Evolutionary conservation across 2,329 filamentous ascomycete species (phyloP), one percentile per base, ranked within the genome.

Genomic region (Ophiocordyceps sinensis): DNA sequence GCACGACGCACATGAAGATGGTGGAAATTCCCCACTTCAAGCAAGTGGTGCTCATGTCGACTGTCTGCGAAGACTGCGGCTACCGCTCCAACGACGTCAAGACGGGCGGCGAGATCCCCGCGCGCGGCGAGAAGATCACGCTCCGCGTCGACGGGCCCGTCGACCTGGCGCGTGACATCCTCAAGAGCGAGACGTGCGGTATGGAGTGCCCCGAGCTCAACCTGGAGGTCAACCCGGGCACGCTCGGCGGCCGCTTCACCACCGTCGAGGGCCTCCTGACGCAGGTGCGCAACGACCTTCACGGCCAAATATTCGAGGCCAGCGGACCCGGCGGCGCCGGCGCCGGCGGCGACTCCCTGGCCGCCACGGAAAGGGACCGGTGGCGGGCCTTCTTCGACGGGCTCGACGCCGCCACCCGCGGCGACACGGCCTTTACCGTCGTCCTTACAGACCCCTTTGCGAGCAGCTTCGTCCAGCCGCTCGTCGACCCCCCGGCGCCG

Each of bases 21-120:
- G 86, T 96, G 43, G 86, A 94, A 54, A 95, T 98, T 47, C 91
- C 91, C 1, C 83, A 94, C 65, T 98, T 98, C 68, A 94, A 95
- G 65, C 85, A 96, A 57, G 91, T 98, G 3, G 80, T 95, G 34
- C 72, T 98, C 52, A 96, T 94, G 85, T 88, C 81, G 51, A 96
- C 89, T 2, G 80, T 86, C 26, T 98, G 91, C 64, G 81, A 89
- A 26, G 73, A 82, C 60, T 98, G 91, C 58, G 89, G 89, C 43
- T 94, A 96, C 68, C 82, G 86, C 47, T 91, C 83, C 51, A 96
- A 94, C 62, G 91, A 98, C 60, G 86, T 98, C 58, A 96, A 96
- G 72, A 96, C 91, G 1, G 91, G 91, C 48, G 91, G 91, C 41
- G 88, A 82, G 53, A 81, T 98, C 19, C 91, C 91, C 9, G 81